phyloP scores from a whole-genome alignment of 495 filamentous ascomycete species.

The Rusavskia elegans region DNA sequence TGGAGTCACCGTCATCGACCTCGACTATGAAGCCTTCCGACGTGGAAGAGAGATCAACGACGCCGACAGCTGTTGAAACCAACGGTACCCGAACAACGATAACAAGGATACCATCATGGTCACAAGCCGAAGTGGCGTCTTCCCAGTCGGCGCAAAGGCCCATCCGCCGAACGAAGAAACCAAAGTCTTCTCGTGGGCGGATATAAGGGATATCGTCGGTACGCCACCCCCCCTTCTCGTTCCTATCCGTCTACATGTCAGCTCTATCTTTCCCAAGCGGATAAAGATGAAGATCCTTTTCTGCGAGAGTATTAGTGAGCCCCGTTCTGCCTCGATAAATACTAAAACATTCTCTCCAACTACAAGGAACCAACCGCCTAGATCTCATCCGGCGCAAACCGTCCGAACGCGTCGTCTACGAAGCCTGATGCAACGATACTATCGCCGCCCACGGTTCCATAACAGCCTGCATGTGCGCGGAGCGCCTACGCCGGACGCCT shows the following conservation, averaged over 20 bases:
- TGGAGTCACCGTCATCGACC: too few species aligned
- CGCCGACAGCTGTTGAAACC: background rate
- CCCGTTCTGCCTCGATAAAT: background rate
- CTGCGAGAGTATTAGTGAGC: too few species aligned
- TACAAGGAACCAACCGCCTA: background rate
- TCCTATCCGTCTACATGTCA: background rate
- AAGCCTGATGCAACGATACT: background rate
- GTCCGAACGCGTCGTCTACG: background rate
- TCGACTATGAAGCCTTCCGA: too few species aligned
- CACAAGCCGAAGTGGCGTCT: background rate
- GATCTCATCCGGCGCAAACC: background rate
- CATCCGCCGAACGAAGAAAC: background rate
- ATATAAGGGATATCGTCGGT: background rate
- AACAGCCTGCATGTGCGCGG: background rate
- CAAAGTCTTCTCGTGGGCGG: conserved; percentile 1
- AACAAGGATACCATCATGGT: background rate
- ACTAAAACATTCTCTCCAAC: background rate
- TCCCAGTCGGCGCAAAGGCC: background rate
- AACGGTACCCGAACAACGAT: background rate
- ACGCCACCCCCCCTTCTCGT: background rate
- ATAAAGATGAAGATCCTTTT: too few species aligned
- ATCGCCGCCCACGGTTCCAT: background rate
- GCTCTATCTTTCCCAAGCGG: too few species aligned
- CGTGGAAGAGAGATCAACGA: too few species aligned
- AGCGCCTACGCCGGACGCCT: background rate